Base-by-base conservation (phyloP, 805 yeast genomes). In the Starmerella sirachaensis region DNA sequence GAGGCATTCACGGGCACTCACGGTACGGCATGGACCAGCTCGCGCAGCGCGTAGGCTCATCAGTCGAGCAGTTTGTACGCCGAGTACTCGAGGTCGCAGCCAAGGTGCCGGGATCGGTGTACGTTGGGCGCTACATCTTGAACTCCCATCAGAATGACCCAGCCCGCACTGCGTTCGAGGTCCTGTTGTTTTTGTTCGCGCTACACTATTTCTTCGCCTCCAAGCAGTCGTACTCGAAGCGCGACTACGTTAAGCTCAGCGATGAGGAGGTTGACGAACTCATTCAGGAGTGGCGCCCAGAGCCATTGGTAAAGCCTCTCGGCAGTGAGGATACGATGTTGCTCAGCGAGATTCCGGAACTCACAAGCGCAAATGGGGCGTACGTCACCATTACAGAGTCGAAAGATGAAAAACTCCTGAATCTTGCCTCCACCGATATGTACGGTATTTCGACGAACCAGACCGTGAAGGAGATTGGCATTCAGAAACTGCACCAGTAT, bases 141-240 rank as follows among this genome's bases (percentile, higher is more conserved):
- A 76, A 85, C 10, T 84, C 96, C 2, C 86, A 86, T 57, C 85
- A 84, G 57, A 74, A 91, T 59, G 98, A 91, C 58, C 98, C 98
- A 1, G 69, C 84, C 43, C 72, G 98, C 52, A 81, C 97, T 0
- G 54, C 83, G 6, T 66, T 91, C 38, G 98, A 91, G 61, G 58
- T 80, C 25, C 64, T 76, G 13, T 66, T 91, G 50, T 71, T 85
- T 23, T 56, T 85, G 11, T 80, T 86, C 58, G 97, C 94, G 3
- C 63, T 85, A 43, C 69, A 79, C 48, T 91, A 91, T 62, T 85
- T 88, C 73, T 57, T 59, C 50, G 82, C 79, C 41, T 78, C 79
- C 27, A 80, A 74, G 63, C 79, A 75, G 57, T 78, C 79, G 49
- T 82, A 72, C 50, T 72, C 76, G 55, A 82, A 80, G 61, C 68